These are phyloP conservation scores for Saccharomyces hybrid DNA, from an alignment of 1,139 yeast genomes.

Conservation along the genomic window DNA sequence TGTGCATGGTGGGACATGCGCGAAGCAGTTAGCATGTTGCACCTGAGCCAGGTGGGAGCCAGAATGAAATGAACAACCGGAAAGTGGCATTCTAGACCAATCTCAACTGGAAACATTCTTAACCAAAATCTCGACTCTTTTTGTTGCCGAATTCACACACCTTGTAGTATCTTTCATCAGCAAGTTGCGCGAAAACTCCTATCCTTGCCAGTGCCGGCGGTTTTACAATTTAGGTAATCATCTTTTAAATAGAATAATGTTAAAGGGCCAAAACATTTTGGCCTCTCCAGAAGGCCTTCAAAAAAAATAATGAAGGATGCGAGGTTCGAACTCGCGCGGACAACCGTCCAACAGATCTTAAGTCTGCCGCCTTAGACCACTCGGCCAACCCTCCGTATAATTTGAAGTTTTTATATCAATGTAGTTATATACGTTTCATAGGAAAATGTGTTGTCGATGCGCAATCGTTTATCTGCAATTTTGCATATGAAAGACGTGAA, in stretches of 20 bases:
- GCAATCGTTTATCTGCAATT: neutral
- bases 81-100: neutral
- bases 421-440: neutral
- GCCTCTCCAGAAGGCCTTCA: neutral
- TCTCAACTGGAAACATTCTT: neutral
- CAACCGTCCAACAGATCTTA: slow-evolving; percentile 22
- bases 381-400: slow-evolving; percentile 8
- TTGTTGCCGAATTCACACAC: neutral
- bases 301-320: slow-evolving; percentile 60
- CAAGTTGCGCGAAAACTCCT: neutral
- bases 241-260: neutral
- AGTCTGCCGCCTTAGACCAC: slow-evolving; percentile 10
- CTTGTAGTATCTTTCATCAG: neutral
- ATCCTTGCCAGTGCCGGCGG: neutral
- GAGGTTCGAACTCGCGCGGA: slow-evolving; percentile 87
- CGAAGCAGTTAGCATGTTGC: neutral
- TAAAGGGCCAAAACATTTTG: neutral
- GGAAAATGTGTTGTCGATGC: neutral
- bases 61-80: neutral
- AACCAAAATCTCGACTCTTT: neutral
- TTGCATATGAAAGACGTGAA: neutral
- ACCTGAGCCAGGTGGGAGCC: slow-evolving; percentile 9
- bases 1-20: neutral
- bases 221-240: neutral
- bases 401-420: neutral